Conservation (phyloP, 306 rosid genomes). For the Sphenostylis stenocarpa region DNA sequence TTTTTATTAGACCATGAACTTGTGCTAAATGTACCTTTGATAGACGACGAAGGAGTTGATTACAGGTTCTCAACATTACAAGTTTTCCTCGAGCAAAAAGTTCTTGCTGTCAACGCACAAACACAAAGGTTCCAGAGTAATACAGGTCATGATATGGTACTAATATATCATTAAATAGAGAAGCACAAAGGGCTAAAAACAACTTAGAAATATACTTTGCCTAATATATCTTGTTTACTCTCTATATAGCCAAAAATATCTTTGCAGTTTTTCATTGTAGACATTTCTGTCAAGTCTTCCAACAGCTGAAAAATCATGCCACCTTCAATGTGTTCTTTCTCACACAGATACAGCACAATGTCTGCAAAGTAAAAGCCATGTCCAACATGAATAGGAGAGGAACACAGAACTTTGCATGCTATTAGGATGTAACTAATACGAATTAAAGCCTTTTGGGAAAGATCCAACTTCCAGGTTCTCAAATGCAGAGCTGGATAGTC, state of each 20-base stretch:
- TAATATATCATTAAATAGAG: conserved; percentile 8
- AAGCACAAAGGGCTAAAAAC: conserved; percentile 11
- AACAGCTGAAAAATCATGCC: conserved; percentile 97
- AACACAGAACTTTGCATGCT: conserved; percentile 1
- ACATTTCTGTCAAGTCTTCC: conserved; percentile 99
- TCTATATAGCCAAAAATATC: conserved; percentile 96
- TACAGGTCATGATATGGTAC: background rate
- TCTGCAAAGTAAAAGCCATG: conserved; percentile 51
- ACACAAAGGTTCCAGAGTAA: conserved; percentile 28
- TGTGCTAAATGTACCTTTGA: conserved; percentile 66
- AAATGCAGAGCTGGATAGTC: background rate
- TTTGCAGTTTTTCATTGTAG: conserved; percentile 97
- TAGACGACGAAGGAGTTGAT: conserved; percentile 96
- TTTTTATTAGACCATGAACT: background rate
- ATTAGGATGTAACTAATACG: background rate
- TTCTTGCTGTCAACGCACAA: conserved; percentile 67
- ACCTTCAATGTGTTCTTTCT: conserved; percentile 93
- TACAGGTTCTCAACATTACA: conserved; percentile 98
- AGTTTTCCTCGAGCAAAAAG: conserved; percentile 98
- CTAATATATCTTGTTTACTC: conserved; percentile 89
- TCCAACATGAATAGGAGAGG: conserved; percentile 16
- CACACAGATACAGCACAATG: conserved; percentile 90
- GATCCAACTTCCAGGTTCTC: background rate
- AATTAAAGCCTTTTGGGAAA: background rate
- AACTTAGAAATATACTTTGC: conserved; percentile 64